Base-by-base conservation (phyloP, 495 filamentous ascomycete species). In the Penicillium parvum region DNA sequence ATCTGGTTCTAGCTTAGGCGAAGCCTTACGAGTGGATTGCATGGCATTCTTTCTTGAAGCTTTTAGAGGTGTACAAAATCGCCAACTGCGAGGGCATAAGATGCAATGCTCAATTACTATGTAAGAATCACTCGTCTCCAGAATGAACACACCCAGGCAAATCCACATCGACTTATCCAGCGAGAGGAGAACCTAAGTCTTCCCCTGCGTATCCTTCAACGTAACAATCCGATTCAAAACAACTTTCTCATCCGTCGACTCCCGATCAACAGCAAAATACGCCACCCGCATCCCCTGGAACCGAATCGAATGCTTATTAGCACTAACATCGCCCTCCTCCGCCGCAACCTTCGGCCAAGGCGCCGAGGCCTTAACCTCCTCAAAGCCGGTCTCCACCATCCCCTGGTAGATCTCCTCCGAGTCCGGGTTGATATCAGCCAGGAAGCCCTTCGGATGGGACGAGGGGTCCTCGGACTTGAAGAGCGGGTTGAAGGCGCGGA, bases 201-300 rank as follows among this genome's bases (percentile, higher is more conserved):
- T 59, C 32, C 52, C 58, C 47, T 60, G 43, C 6, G 47, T 44
- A 53, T 97, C 90, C 73, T 96, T 96, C 51, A 98, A 70, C 28
- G 83, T 84, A 25, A 96, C 90, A 55, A 98, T 96, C 28, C 88
- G 77, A 68, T 96, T 98, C 19, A 98, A 65, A 41, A 97, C 79
- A 34, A 96, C 66, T 56, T 81, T 85, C 22, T 83, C 83, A 21
- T 79, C 78, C 2, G 76, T 85, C n/a, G 76, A 81, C 55, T 95
- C 90, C 6, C 75, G 76, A 60, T 98, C 92, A 58, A 95, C 63
- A 25, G 81, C 69, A 68, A 75, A 96, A 61, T 96, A 98, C 9
- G 81, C 92, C 36, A 90, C 83, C 14, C 94, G 77, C 77, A 96
- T 79, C 9, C 79, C 92, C 69, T 98, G 94, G 76, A 98, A 98